Evolutionary conservation across 1,284 basidiomycete species (phyloP).

Genomic region (Cerioporus squamosus): DNA sequence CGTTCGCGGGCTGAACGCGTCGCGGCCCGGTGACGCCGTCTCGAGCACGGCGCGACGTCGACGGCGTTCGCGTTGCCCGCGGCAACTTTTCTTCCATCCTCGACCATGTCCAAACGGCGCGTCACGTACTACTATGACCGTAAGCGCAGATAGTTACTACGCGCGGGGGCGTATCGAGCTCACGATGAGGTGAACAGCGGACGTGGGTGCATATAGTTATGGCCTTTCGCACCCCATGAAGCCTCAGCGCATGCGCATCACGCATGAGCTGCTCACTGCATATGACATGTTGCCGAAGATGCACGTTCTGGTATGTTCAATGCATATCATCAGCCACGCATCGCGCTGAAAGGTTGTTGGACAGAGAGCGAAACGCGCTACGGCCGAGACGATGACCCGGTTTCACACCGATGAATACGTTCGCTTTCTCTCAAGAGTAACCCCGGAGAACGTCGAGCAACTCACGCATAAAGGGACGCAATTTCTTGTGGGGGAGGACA

Average conservation of each 20-base stretch:
- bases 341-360: background rate
- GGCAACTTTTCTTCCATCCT: background rate
- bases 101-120: conserved; percentile 26
- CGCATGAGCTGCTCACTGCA: conserved; percentile 89
- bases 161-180: background rate
- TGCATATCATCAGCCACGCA: background rate
- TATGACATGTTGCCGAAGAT: conserved; percentile 92
- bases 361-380: conserved; percentile 82
- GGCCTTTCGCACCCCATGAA: conserved; percentile 94
- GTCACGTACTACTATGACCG: conserved; percentile 31
- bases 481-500: conserved; percentile 93
- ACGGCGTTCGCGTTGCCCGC: background rate
- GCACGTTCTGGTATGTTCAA: conserved; percentile 78
- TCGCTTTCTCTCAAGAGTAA: conserved; percentile 86
- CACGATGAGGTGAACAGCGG: conserved; percentile 46
- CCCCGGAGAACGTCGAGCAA: conserved; percentile 86
- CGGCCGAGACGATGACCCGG: conserved; percentile 83
- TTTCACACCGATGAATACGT: conserved; percentile 99
- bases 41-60: background rate
- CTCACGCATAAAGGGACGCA: conserved; percentile 83
- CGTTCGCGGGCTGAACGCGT: background rate
- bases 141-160: background rate
- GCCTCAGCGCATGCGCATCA: conserved; percentile 91
- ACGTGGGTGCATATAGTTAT: conserved; percentile 87
- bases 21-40: background rate